Evolutionary conservation across 2,329 filamentous ascomycete genomes (phyloP).

Genomic region (Colletotrichum theobromicola): DNA sequence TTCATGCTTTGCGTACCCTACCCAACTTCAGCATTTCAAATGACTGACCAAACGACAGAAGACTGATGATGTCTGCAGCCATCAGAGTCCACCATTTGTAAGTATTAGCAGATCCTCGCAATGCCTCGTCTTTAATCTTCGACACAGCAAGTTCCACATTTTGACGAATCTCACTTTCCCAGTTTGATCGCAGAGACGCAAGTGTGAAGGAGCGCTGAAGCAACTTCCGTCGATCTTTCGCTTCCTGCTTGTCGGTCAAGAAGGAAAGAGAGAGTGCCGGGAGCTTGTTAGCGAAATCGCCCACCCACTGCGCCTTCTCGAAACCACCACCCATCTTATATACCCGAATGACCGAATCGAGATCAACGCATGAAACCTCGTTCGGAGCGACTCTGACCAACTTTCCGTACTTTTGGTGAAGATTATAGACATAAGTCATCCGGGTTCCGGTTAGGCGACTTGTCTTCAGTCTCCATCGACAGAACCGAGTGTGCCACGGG

Average conservation of each 20-base stretch:
- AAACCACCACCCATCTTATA: not conserved
- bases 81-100: constrained; percentile 61
- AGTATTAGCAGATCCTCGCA: constrained; percentile 45
- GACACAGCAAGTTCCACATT: constrained; percentile 44
- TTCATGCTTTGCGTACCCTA: constrained; percentile 35
- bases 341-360: not conserved
- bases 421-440: not conserved
- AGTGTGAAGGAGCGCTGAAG: constrained; percentile 45
- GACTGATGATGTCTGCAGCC: constrained; percentile 58
- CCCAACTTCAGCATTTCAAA: constrained; percentile 57
- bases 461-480: not conserved
- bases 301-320: not conserved
- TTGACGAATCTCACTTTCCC: constrained; percentile 36
- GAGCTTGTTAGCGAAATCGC: not conserved
- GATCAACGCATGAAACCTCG: not conserved
- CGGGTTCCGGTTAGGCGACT: not conserved
- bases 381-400: not conserved
- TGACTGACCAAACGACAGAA: constrained; percentile 59
- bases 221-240: constrained; percentile 36
- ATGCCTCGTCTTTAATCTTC: constrained; percentile 48
- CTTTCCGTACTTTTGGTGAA: not conserved
- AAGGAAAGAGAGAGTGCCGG: not conserved
- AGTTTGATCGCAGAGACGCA: constrained; percentile 31
- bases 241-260: not conserved
- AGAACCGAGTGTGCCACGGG: not conserved